Percentiles rank a stretch among this genome's conserved stretches.
Conservation (phyloP, 2,329 filamentous ascomycete species). For the Pseudogymnoascus sp. region DNA sequence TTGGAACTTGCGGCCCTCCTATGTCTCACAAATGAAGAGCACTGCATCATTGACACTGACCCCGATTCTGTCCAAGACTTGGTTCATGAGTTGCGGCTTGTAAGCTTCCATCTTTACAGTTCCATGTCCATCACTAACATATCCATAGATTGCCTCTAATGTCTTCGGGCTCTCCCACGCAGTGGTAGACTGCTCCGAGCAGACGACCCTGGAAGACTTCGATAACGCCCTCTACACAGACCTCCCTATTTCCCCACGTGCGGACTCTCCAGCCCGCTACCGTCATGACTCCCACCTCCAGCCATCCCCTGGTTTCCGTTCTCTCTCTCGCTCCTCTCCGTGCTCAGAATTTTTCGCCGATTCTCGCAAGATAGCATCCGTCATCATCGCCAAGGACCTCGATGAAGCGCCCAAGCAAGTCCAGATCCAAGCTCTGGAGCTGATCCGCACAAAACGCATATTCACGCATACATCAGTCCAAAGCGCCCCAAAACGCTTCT, state of each 20-base stretch:
- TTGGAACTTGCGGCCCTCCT: slow-evolving; percentile 80
- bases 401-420: slow-evolving; percentile 64
- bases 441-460: slow-evolving; percentile 71
- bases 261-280: slow-evolving; percentile 20
- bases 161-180: slow-evolving; percentile 65
- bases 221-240: slow-evolving; percentile 54
- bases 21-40: slow-evolving; percentile 70
- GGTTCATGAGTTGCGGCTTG: slow-evolving; percentile 64
- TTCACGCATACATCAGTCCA: slow-evolving; percentile 68
- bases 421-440: slow-evolving; percentile 71
- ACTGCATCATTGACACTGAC: slow-evolving; percentile 78
- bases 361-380: slow-evolving; percentile 59
- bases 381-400: slow-evolving; percentile 74
- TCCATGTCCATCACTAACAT: slow-evolving; percentile 9
- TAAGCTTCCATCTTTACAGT: slow-evolving; percentile 28
- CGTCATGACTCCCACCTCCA: slow-evolving; percentile 27
- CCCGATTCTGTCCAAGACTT: slow-evolving; percentile 54
- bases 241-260: slow-evolving; percentile 21
- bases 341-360: slow-evolving; percentile 31
- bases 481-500: slow-evolving; percentile 64
- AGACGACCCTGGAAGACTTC: slow-evolving; percentile 76
- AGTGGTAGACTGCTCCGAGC: slow-evolving; percentile 62
- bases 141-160: slow-evolving; percentile 50
- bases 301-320: slow-evolving; percentile 21
- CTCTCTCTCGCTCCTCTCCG: slow-evolving; percentile 24